phyloP scores from a whole-genome alignment of 139 green algal species.

The Volvox reticuliferus region DNA sequence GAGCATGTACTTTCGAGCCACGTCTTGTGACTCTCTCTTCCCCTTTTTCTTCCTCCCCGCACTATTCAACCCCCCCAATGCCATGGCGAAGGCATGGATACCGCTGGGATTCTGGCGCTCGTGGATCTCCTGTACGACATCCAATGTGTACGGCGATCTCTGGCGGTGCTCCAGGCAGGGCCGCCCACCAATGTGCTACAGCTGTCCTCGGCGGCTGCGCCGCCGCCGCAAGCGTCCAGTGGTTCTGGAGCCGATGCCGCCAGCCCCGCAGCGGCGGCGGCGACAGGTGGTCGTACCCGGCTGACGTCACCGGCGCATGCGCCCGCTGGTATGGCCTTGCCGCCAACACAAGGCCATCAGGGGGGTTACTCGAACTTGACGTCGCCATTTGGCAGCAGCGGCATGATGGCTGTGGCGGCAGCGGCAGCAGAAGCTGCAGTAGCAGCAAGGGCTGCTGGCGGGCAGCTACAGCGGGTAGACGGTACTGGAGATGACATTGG shows the following conservation, averaged over 20 bases:
- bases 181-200: not conserved
- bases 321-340: not conserved
- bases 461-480: too few relatives aligned
- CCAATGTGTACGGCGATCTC: not conserved
- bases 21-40: too few relatives aligned
- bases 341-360: too few relatives aligned
- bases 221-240: not conserved
- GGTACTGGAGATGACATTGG: too few relatives aligned
- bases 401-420: not conserved
- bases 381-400: not conserved
- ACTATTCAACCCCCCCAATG: too few relatives aligned
- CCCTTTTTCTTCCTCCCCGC: too few relatives aligned
- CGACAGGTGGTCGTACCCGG: not conserved
- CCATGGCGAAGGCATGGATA: not conserved
- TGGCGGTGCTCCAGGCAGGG: not conserved
- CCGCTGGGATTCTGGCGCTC: not conserved
- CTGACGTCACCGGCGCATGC: not conserved
- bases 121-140: not conserved
- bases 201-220: too few relatives aligned
- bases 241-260: too few relatives aligned
- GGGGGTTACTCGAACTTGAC: not conserved
- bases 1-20: too few relatives aligned
- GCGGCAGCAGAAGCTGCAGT: not conserved
- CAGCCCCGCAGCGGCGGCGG: not conserved
- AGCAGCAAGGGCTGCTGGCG: too few relatives aligned